These are phyloP conservation scores for Simmondsia chinensis DNA, from an alignment of 148 eudicot species.

Conservation along the genomic window DNA sequence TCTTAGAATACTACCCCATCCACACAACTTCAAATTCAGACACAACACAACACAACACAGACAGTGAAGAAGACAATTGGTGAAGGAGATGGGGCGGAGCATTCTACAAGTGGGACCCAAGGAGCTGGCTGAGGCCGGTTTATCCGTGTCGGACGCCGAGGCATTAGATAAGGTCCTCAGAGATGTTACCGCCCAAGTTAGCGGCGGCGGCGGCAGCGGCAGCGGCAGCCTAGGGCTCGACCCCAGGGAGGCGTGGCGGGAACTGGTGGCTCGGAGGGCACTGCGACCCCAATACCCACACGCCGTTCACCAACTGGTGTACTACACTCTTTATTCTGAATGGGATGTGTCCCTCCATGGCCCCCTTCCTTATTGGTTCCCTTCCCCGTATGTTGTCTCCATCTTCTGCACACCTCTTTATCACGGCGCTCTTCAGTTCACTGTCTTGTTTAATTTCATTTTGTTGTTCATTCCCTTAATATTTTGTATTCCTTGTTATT, in stretches of 20 bases:
- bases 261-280: conserved; percentile 39
- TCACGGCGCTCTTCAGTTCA: no score
- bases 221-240: no score
- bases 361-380: conserved; percentile 91
- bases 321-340: conserved; percentile 48
- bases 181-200: conserved; percentile 6
- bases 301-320: conserved; percentile 62
- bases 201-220: neutral
- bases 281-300: conserved; percentile 64
- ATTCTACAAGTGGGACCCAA: conserved; percentile 28
- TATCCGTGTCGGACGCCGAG: conserved; percentile 34
- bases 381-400: conserved; percentile 47
- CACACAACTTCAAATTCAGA: no score
- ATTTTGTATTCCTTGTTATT: no score
- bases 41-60: no score
- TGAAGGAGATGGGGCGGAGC: conserved; percentile 17
- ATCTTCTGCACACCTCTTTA: neutral
- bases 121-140: conserved; percentile 34
- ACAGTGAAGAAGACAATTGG: no score
- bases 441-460: no score
- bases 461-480: no score
- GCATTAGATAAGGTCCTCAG: conserved; percentile 17
- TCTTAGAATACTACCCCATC: no score
- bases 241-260: conserved; percentile 49
- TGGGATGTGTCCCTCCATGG: conserved; percentile 50